These are phyloP conservation scores for Suhomyces maxii DNA, from an alignment of 1,139 yeast species.

Conservation along the genomic window DNA sequence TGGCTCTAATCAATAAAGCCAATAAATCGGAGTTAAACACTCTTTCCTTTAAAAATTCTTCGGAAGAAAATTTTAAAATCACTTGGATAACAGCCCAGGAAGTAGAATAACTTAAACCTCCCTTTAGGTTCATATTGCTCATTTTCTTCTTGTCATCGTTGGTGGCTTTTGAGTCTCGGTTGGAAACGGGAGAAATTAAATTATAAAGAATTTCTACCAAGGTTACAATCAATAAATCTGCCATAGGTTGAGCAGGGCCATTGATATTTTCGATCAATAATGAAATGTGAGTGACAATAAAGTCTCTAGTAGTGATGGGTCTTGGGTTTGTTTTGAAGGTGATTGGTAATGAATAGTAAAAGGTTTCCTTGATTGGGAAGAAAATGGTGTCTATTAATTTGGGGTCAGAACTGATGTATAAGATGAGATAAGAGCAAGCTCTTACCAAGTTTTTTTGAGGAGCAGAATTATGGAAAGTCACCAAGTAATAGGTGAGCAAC, in stretches of 20 bases:
- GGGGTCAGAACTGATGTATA: conserved; percentile 59
- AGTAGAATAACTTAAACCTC: conserved; percentile 62
- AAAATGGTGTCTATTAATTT: conserved; percentile 39
- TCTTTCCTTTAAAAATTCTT: conserved; percentile 41
- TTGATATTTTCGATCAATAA: conserved; percentile 27
- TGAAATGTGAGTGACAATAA: conserved; percentile 54
- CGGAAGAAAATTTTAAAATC: conserved; percentile 44
- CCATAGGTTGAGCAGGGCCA: conserved; percentile 7
- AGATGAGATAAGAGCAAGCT: conserved; percentile 57
- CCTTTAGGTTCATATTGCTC: conserved; percentile 34
- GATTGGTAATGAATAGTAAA: conserved; percentile 50
- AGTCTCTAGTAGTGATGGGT: conserved; percentile 60
- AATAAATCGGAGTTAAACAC: conserved; percentile 57
- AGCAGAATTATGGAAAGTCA: conserved; percentile 35
- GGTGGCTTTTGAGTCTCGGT: conserved; percentile 18
- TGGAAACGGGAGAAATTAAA: conserved; percentile 48
- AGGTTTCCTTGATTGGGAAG: conserved; percentile 38
- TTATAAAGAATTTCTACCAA: conserved; percentile 61
- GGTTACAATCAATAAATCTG: conserved; percentile 38
- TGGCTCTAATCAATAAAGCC: conserved; percentile 55
- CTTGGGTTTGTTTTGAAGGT: conserved; percentile 39
- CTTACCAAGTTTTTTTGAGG: conserved; percentile 53
- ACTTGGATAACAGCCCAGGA: conserved; percentile 58
- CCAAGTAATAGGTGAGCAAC: conserved; percentile 56
- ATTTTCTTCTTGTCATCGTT: conserved; percentile 30